Evolutionary conservation across 2,329 filamentous ascomycete species (phyloP).

Genomic region (Trichophyton verrucosum): DNA sequence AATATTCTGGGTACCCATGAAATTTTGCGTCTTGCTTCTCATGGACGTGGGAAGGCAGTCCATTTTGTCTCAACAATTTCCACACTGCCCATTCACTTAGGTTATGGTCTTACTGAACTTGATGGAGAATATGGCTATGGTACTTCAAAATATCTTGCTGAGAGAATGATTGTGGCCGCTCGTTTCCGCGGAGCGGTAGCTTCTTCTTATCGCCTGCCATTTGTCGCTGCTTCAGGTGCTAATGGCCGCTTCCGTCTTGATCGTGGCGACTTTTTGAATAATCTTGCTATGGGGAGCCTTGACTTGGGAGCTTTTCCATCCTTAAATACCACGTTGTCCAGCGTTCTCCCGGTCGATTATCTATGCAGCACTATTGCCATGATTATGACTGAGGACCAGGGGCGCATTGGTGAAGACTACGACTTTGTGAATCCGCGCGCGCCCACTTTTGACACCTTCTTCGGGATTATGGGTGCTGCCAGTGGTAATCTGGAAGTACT

Average conservation of each 20-base stretch:
- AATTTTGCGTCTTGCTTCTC: not conserved
- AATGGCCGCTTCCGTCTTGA: constrained; percentile 2
- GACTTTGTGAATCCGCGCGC: constrained; percentile 1
- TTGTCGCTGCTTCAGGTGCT: not conserved
- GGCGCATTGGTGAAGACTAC: not conserved
- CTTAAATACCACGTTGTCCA: not conserved
- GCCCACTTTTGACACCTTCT: not conserved
- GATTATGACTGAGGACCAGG: constrained; percentile 2
- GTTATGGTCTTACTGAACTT: constrained; percentile 1
- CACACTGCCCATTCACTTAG: not conserved
- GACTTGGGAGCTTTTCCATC: not conserved
- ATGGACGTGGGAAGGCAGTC: not conserved
- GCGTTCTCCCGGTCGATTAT: not conserved
- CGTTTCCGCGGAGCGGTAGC: constrained; percentile 1
- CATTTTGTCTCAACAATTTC: constrained; percentile 1
- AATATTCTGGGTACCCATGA: not conserved
- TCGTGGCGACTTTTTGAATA: constrained; percentile 5
- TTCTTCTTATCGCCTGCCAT: constrained; percentile 1
- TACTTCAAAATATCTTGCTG: constrained; percentile 2
- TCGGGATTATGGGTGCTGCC: not conserved
- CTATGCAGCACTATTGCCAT: constrained; percentile 1
- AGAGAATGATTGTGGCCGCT: constrained; percentile 2
- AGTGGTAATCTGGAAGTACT: not conserved
- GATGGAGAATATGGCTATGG: constrained; percentile 3
- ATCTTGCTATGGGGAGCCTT: constrained; percentile 2